These are phyloP conservation scores for Babesia divergens DNA, from an alignment of 169 alveolate genomes.

Conservation along the genomic window DNA sequence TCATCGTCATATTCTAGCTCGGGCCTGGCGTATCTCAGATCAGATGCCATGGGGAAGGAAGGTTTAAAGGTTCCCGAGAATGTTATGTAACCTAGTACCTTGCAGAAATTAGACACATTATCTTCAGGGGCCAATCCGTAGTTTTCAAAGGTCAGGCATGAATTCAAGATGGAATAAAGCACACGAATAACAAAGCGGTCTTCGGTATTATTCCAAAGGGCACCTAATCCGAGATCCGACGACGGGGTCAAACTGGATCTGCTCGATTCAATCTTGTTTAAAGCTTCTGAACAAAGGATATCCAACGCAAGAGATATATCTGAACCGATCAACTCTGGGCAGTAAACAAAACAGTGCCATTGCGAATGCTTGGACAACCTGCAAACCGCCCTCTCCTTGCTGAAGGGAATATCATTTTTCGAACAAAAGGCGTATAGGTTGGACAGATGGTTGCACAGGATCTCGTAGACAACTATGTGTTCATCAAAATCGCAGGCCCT, in stretches of 20 bases:
- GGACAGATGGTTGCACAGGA: conserved; percentile 38
- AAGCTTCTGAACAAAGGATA: conserved; percentile 30
- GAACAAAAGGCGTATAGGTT: conserved; percentile 41
- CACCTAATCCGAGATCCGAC: not conserved
- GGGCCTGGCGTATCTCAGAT: conserved; percentile 5
- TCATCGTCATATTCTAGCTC: conserved; percentile 27
- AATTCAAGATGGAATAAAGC: conserved; percentile 25
- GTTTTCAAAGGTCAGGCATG: conserved; percentile 51
- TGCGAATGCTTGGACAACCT: conserved; percentile 34
- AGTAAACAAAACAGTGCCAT: conserved; percentile 54
- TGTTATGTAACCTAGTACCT: conserved; percentile 19
- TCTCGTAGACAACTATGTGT: conserved; percentile 8
- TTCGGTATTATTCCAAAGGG: conserved; percentile 6
- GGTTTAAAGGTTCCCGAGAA: conserved; percentile 28
- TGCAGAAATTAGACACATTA: conserved; percentile 24
- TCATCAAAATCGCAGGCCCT: not conserved
- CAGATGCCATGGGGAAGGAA: conserved; percentile 21
- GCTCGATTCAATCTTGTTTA: not conserved
- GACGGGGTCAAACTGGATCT: not conserved
- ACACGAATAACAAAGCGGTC: conserved; percentile 27
- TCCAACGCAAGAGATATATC: conserved; percentile 30
- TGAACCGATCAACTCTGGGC: conserved; percentile 32
- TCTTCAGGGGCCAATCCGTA: conserved; percentile 23
- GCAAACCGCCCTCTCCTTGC: conserved; percentile 41
- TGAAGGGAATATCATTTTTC: conserved; percentile 15